Evolutionary conservation across 164 flowering plant species (phyloP).

Genomic region (Euptelea pleiosperma): DNA sequence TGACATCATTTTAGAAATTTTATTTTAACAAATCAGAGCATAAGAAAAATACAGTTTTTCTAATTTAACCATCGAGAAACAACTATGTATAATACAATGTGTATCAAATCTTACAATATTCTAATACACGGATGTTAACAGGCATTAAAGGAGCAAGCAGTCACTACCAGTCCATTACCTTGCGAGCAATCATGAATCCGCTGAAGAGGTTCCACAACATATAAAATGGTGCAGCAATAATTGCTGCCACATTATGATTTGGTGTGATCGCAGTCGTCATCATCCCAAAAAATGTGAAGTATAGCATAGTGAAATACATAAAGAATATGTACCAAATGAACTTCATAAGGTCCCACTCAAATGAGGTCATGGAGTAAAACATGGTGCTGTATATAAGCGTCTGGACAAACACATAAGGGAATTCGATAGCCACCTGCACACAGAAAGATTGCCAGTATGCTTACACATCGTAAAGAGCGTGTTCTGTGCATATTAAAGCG

Average conservation of each 20-base stretch:
- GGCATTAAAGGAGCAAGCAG: neutral
- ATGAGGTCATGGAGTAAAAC: slow-evolving; percentile 86
- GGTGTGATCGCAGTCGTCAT: slow-evolving; percentile 96
- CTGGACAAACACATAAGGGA: slow-evolving; percentile 88
- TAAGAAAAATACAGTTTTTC: neutral
- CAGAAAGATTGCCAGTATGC: neutral
- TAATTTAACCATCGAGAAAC: neutral
- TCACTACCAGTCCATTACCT: slow-evolving; percentile 46
- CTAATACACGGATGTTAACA: neutral
- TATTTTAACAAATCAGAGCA: no score
- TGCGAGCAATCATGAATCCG: slow-evolving; percentile 88
- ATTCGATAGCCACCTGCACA: slow-evolving; percentile 85
- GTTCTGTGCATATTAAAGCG: neutral
- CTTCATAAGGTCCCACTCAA: slow-evolving; percentile 69
- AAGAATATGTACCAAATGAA: slow-evolving; percentile 80
- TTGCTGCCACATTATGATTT: slow-evolving; percentile 86
- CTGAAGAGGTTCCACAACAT: slow-evolving; percentile 99
- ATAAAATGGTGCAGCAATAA: slow-evolving; percentile 88
- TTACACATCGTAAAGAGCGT: neutral
- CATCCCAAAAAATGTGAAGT: slow-evolving; percentile 97
- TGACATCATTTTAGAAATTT: no score
- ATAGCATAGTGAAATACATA: slow-evolving; percentile 86
- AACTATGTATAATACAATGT: no score
- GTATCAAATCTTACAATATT: neutral
- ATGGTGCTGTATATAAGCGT: slow-evolving; percentile 66